Evolutionary conservation across 2,329 filamentous ascomycete genomes (phyloP), one percentile per base, ranked within the genome.

Genomic region (Pseudogymnoascus sp.): DNA sequence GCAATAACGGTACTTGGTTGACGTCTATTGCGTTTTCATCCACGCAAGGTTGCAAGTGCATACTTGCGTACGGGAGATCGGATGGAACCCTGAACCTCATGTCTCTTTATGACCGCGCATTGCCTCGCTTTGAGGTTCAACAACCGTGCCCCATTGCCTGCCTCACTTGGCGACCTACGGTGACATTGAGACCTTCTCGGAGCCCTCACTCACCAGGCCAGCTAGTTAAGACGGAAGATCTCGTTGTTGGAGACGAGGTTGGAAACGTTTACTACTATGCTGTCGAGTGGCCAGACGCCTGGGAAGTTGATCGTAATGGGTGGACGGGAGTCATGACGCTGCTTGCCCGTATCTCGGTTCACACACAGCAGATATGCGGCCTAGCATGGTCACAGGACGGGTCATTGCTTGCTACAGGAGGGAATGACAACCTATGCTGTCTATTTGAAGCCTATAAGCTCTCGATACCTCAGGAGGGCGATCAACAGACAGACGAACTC

Each of bases 21-120:
- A 96, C 92, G 0, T 92, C 91, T 5, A 76, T 98, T n/a, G 87
- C 90, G 0, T 98, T 98, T 75, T 98, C 95, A 1, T 97, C 93
- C 0, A 75, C 81, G 1, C 78, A 85, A 71, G 93, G 93, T 1
- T 82, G 81, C 19, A 90, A 88, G 71, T 87, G 86, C 11, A 95
- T 99, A 39, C 81, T 99, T 48, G 93, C 92, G 0, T 89, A 92
- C 68, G 93, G 92, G 1, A 85, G 92, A 67, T 90, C 90, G 11
- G 86, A 92, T 71, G 90, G 92, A 1, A 83, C 84, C 23, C 79
- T 98, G 34, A 85, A 85, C 21, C 80, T 99, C 4, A 90, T 93
- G 84, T 93, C 91, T 54, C 83, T 91, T 0, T 84, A 85, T 64
- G 89, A 93, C 68, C 78, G 82, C 28, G 76, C 83, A 16, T 75